Evolutionary conservation across 2,329 filamentous ascomycete genomes (phyloP).

Genomic region (Drechslera avenae): DNA sequence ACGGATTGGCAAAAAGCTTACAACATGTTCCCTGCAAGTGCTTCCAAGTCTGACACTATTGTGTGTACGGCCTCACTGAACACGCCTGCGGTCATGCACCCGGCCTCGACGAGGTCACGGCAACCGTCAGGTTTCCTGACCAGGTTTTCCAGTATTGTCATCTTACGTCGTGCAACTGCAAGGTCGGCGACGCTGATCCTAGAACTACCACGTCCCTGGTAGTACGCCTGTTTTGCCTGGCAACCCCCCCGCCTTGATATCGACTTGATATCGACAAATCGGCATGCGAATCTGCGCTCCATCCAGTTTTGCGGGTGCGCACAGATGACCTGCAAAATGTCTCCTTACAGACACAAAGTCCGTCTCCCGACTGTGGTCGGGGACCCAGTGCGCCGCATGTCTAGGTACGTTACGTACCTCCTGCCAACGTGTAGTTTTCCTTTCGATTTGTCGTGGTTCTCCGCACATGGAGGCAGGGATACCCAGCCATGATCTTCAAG

Average conservation of each 20-base stretch:
- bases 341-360: not conserved
- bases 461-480: conserved; percentile 25
- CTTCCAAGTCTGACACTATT: conserved; percentile 3
- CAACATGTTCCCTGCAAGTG: conserved; percentile 27
- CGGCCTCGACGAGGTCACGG: conserved; percentile 35
- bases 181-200: conserved; percentile 36
- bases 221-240: conserved; percentile 19
- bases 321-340: not conserved
- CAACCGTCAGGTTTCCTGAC: conserved; percentile 26
- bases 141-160: conserved; percentile 17
- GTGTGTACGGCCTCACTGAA: conserved; percentile 11
- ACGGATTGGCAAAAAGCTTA: conserved; percentile 17
- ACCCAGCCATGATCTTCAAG: conserved; percentile 34
- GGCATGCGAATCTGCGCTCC: conserved; percentile 6
- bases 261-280: conserved; percentile 17
- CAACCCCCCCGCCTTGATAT: conserved; percentile 20
- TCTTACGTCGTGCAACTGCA: conserved; percentile 28
- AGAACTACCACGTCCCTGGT: conserved; percentile 23
- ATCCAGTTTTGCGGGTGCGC: conserved; percentile 28
- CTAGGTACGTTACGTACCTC: too few species aligned
- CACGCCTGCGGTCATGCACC: conserved; percentile 12
- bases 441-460: conserved; percentile 12
- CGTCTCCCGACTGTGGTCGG: too few species aligned
- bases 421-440: conserved; percentile 1
- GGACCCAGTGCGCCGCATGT: too few species aligned